These are phyloP conservation scores for Panicum virgatum DNA, from an alignment of 202 grass and related monocot genomes.

Conservation along the genomic window DNA sequence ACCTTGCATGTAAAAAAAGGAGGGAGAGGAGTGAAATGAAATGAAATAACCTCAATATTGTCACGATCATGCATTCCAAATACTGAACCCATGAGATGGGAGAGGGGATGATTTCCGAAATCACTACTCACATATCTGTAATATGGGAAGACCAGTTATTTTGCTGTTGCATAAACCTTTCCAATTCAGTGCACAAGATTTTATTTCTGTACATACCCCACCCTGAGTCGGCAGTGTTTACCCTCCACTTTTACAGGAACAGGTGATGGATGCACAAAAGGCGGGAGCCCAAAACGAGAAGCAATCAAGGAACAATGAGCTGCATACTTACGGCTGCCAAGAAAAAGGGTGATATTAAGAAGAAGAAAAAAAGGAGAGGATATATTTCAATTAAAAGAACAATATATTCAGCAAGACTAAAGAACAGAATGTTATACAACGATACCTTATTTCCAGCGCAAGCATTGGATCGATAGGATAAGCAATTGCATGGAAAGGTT, in stretches of 20 bases:
- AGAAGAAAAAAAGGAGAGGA: not conserved
- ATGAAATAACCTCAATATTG: conserved; percentile 67
- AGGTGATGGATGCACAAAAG: conserved; percentile 67
- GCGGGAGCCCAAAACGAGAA: conserved; percentile 65
- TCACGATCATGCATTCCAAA: conserved; percentile 82
- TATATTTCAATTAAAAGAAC: not conserved
- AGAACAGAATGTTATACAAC: not conserved
- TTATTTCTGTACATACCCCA: conserved; percentile 67
- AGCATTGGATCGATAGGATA: conserved; percentile 82
- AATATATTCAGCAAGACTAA: not conserved
- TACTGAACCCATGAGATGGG: conserved; percentile 93
- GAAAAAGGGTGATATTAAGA: not conserved
- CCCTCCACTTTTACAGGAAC: conserved; percentile 64
- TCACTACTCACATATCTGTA: conserved; percentile 91
- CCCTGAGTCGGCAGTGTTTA: conserved; percentile 59
- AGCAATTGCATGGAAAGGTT: conserved; percentile 96
- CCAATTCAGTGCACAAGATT: not conserved
- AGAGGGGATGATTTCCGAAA: conserved; percentile 93
- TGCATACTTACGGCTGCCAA: conserved; percentile 73
- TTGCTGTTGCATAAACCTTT: not conserved
- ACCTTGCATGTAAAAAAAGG: not conserved
- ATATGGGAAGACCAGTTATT: conserved; percentile 12
- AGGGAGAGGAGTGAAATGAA: not conserved
- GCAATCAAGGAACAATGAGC: conserved; percentile 79
- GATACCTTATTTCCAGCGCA: conserved; percentile 87